Evolutionary conservation across 139 green algal species (phyloP), one percentile per base, ranked within the genome.

Genomic region (Edaphochlamys debaryana): DNA sequence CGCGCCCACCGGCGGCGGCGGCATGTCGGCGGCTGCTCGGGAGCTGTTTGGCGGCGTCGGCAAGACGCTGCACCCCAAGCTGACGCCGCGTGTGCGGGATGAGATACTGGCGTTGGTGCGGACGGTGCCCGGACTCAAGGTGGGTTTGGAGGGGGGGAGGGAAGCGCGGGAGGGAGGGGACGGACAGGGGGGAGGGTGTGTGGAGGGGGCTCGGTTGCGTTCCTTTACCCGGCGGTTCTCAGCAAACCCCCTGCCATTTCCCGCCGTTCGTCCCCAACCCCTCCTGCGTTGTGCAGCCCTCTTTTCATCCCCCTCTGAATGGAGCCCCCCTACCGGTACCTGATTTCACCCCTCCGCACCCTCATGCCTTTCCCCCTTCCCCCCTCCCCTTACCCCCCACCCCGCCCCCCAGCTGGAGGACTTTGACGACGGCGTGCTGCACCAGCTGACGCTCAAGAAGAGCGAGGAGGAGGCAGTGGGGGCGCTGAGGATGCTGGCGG

Each of bases 371-470:
- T 11, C 23, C 20, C 64, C 36, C 36, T 20, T 13, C 64, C 64
- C 34, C 34, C 36, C 23, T 15, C 67, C 20, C 40, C 38, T 70
- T 37, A 48, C 29, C 45, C 45, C 30, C 32, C 63, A 29, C 75
- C 22, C 27, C 27, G 29, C 27, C 29, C n/a, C 38, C 36, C 85
- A 89, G 86, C 13, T 41, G 22, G 87, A 93, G 38, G 85, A 91
- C 50, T 93, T 91, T 89, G 89, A 93, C 71, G 89, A 93, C 27
- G 89, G 89, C 7, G 89, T 93, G 63, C 48, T 93, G 27, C 84
- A 91, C 70, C 89, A 93, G 85, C 82, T 93, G 37, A 82, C 69
- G 15, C 71, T 80, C 15, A 93, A 93, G 87, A 72, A 77, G 40
- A 89, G 69, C 42, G 87, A 91, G 68, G 87, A 91, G 6, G 89